Evolutionary conservation across 2,329 filamentous ascomycete species (phyloP).

Genomic region (Anthostomella pinea): DNA sequence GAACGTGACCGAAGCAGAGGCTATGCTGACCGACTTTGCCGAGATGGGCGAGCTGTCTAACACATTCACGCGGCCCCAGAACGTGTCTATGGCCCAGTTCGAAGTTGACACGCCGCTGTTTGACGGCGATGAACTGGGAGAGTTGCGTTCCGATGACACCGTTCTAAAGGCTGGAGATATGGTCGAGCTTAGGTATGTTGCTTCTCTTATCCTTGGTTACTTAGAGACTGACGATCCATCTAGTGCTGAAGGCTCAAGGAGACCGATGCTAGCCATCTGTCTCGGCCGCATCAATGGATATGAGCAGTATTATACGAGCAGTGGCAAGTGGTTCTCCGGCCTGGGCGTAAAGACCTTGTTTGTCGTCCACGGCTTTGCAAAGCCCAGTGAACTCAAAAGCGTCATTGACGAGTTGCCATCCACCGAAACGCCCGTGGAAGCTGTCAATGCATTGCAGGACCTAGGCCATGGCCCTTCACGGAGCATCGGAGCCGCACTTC

Average conservation of each 20-base stretch:
- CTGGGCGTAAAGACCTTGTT: constrained; percentile 46
- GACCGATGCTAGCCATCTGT: constrained; percentile 50
- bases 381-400: constrained; percentile 39
- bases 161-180: constrained; percentile 45
- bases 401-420: constrained; percentile 38
- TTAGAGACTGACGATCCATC: too few species aligned
- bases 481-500: constrained; percentile 39
- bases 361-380: constrained; percentile 46
- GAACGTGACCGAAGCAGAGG: constrained; percentile 28
- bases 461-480: constrained; percentile 42
- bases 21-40: constrained; percentile 29
- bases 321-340: constrained; percentile 49
- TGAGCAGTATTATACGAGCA: constrained; percentile 53
- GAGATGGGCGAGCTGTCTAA: constrained; percentile 31
- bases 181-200: constrained; percentile 44
- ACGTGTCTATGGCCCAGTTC: constrained; percentile 28
- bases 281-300: constrained; percentile 49
- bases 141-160: constrained; percentile 32
- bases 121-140: constrained; percentile 36
- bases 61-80: constrained; percentile 34
- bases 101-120: constrained; percentile 32
- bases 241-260: constrained; percentile 38
- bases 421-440: constrained; percentile 23
- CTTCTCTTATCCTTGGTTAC: not conserved
- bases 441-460: constrained; percentile 38